Percentiles rank a stretch among this genome's conserved stretches.
These are phyloP conservation scores for Pulveroboletus frians DNA, from an alignment of 768 basidiomycete genomes.

Conservation along the genomic window DNA sequence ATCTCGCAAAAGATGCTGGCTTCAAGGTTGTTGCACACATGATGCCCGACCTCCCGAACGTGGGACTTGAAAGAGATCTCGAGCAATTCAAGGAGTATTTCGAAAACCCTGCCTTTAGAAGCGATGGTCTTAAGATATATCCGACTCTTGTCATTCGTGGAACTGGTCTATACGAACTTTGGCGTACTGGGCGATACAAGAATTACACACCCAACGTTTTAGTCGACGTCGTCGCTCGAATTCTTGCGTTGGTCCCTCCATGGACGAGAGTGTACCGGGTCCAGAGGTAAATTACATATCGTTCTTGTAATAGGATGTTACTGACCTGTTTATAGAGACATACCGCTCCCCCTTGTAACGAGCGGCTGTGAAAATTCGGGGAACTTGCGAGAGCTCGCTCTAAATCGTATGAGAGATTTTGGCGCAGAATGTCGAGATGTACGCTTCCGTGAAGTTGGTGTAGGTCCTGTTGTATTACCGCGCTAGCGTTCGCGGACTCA, in stretches of 20 bases:
- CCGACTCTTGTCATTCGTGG: slow-evolving; percentile 97
- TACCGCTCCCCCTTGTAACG: slow-evolving; percentile 92
- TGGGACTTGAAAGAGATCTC: slow-evolving; percentile 93
- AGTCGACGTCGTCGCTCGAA: slow-evolving; percentile 94
- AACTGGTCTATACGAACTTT: slow-evolving; percentile 92
- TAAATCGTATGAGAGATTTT: slow-evolving; percentile 98
- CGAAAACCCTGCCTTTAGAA: slow-evolving; percentile 95
- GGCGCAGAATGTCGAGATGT: slow-evolving; percentile 97
- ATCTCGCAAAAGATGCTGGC: slow-evolving; percentile 96
- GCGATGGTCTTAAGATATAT: slow-evolving; percentile 97
- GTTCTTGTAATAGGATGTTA: not conserved
- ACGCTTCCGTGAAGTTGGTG: slow-evolving; percentile 95
- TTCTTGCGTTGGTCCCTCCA: slow-evolving; percentile 93
- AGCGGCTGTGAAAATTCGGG: slow-evolving; percentile 98
- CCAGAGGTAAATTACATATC: slow-evolving; percentile 57
- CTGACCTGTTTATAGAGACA: slow-evolving; percentile 57
- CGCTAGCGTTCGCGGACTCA: not conserved
- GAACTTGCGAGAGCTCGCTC: slow-evolving; percentile 90
- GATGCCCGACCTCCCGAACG: slow-evolving; percentile 99
- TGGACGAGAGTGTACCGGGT: slow-evolving; percentile 99
- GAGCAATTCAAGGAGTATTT: slow-evolving; percentile 99
- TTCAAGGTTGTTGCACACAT: slow-evolving; percentile 99
- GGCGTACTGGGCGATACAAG: slow-evolving; percentile 96
- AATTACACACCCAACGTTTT: slow-evolving; percentile 99
- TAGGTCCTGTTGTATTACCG: slow-evolving; percentile 36